Percentiles rank a stretch among this genome's conserved stretches.
These are phyloP conservation scores for Huntiella omanensis DNA, from an alignment of 2,329 filamentous ascomycete genomes.

Conservation along the genomic window DNA sequence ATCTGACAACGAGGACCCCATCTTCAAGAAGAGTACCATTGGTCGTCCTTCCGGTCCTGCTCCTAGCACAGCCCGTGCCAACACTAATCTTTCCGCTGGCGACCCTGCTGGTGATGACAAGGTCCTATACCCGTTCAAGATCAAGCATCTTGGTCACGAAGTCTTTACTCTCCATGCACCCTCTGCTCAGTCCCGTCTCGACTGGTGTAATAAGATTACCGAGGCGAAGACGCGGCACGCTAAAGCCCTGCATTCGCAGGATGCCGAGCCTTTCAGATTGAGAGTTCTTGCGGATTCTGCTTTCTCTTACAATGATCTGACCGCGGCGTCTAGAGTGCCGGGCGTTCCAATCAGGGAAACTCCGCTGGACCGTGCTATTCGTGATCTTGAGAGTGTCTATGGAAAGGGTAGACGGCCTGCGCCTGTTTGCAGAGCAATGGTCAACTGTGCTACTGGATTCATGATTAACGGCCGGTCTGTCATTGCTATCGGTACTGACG, in stretches of 20 bases:
- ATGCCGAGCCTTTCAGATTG: constrained; percentile 86
- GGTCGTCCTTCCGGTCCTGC: constrained; percentile 46
- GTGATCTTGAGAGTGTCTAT: constrained; percentile 67
- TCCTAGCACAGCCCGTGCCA: constrained; percentile 37
- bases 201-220: constrained; percentile 88
- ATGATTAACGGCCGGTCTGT: constrained; percentile 66
- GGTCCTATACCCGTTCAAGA: constrained; percentile 80
- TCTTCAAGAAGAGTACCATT: constrained; percentile 62
- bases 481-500: constrained; percentile 88
- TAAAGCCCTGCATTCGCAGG: constrained; percentile 70
- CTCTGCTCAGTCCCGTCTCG: constrained; percentile 51
- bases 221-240: constrained; percentile 91
- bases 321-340: constrained; percentile 37
- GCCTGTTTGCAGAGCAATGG: constrained; percentile 64
- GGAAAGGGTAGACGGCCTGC: constrained; percentile 50
- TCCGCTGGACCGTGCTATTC: constrained; percentile 75
- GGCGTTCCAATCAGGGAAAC: constrained; percentile 73
- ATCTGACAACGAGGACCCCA: constrained; percentile 77
- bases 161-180: constrained; percentile 81
- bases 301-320: constrained; percentile 58
- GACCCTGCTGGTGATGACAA: constrained; percentile 46
- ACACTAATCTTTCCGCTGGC: constrained; percentile 14
- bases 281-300: constrained; percentile 83
- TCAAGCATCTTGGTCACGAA: constrained; percentile 90
- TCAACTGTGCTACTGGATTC: constrained; percentile 90